These are phyloP conservation scores for Botryotinia narcissicola DNA, from an alignment of 2,329 filamentous ascomycete species.

Conservation along the genomic window DNA sequence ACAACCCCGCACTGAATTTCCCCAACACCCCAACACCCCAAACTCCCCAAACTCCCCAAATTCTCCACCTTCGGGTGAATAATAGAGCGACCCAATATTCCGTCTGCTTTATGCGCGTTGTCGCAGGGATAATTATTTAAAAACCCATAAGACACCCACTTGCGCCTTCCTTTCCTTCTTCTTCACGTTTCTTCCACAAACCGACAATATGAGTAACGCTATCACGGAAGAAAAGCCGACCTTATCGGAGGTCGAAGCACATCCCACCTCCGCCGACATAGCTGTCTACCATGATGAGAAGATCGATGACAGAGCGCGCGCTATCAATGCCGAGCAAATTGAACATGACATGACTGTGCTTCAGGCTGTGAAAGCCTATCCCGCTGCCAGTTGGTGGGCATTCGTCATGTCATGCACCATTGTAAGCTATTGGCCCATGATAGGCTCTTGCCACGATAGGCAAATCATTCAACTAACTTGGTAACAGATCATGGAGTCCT, in stretches of 20 bases:
- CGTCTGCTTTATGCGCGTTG: neutral
- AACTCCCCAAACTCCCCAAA: neutral
- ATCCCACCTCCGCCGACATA: neutral
- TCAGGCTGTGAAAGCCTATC: neutral
- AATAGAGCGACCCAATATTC: neutral
- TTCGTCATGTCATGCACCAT: neutral
- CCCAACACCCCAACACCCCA: neutral
- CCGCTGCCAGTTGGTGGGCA: neutral
- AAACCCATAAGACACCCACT: neutral
- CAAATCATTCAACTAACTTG: neutral
- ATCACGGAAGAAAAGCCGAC: neutral
- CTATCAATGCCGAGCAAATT: neutral
- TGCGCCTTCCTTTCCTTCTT: neutral
- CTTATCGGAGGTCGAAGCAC: neutral
- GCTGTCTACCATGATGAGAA: neutral
- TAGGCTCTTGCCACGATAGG: neutral
- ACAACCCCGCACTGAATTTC: neutral
- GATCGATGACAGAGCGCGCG: neutral
- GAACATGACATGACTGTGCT: neutral
- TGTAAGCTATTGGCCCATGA: neutral
- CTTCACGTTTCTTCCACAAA: neutral
- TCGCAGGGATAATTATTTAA: neutral
- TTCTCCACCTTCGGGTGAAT: neutral
- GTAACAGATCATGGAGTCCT: neutral
- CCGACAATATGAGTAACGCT: neutral